Evolutionary conservation across 2,329 filamentous ascomycete species (phyloP).

Genomic region (Triangularia setosa): DNA sequence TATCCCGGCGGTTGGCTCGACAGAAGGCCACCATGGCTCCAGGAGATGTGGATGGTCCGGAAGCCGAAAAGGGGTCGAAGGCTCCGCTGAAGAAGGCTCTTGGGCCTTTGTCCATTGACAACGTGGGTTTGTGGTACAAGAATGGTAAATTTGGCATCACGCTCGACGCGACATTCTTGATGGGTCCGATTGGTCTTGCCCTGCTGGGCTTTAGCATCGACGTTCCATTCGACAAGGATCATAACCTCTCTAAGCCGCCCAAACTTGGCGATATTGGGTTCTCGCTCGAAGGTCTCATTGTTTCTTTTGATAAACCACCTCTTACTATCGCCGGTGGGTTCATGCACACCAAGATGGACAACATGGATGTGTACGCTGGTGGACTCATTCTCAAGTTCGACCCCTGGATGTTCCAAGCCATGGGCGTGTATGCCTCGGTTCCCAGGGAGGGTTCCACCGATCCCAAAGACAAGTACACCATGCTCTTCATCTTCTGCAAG

Average conservation of each 20-base stretch:
- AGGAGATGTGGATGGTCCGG: too few species aligned
- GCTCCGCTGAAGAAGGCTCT: background rate
- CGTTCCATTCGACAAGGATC: background rate
- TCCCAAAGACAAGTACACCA: background rate
- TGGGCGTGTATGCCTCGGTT: too few species aligned
- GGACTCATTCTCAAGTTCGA: slow-evolving; percentile 1
- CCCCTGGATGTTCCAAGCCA: slow-evolving; percentile 3
- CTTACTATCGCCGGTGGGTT: slow-evolving; percentile 3
- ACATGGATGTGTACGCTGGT: slow-evolving; percentile 1
- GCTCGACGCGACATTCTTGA: background rate
- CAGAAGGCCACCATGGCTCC: too few species aligned
- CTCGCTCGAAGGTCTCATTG: background rate
- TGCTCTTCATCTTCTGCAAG: slow-evolving; percentile 6
- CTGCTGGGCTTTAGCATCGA: slow-evolving; percentile 3
- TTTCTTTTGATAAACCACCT: background rate
- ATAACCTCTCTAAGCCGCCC: background rate
- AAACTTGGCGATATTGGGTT: too few species aligned
- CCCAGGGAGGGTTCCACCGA: background rate
- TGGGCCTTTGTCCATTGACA: background rate
- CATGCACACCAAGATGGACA: background rate
- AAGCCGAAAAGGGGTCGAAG: too few species aligned
- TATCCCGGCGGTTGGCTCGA: too few species aligned
- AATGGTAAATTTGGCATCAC: background rate
- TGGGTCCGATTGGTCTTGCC: slow-evolving; percentile 7
- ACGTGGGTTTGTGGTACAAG: background rate